These are phyloP conservation scores for Parathielavia hyrcaniae DNA, from an alignment of 495 filamentous ascomycete genomes.

Conservation along the genomic window DNA sequence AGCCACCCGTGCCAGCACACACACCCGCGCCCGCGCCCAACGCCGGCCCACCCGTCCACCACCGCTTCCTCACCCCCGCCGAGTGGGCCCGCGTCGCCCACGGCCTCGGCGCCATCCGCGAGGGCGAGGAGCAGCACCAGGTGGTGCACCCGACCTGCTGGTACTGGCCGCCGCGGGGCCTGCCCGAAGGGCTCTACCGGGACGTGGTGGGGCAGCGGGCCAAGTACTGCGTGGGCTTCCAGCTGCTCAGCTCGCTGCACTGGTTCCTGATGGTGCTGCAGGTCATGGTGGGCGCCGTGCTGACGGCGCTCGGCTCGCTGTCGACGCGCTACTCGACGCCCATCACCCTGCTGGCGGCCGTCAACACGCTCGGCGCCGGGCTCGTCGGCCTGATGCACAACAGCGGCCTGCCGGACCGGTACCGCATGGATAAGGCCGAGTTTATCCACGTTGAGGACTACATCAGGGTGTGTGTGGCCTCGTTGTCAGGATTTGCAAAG, in stretches of 20 bases:
- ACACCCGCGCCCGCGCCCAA: background rate
- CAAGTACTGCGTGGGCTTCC: conserved; percentile 36
- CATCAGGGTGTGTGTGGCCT: conserved; percentile 31
- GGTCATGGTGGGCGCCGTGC: conserved; percentile 39
- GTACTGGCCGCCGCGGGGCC: conserved; percentile 42
- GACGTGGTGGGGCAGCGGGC: conserved; percentile 40
- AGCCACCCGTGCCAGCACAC: conserved; percentile 6
- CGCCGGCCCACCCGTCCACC: conserved; percentile 5
- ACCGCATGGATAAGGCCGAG: conserved; percentile 42
- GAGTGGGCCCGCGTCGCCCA: conserved; percentile 45
- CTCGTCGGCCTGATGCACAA: conserved; percentile 47
- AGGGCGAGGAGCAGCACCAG: conserved; percentile 38
- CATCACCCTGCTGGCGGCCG: conserved; percentile 43
- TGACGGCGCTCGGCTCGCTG: conserved; percentile 42
- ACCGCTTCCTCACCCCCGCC: conserved; percentile 36
- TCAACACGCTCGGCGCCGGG: conserved; percentile 46
- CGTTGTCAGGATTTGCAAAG: background rate
- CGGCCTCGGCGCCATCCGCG: conserved; percentile 41
- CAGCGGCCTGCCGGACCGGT: conserved; percentile 46
- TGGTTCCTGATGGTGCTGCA: conserved; percentile 43
- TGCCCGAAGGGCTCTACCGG: conserved; percentile 41
- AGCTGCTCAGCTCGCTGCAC: conserved; percentile 29
- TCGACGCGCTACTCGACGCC: conserved; percentile 24
- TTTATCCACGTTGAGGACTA: conserved; percentile 42
- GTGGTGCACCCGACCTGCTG: conserved; percentile 39